Base-by-base conservation (phyloP, 805 yeast species). In the Blastobotrys americana region DNA sequence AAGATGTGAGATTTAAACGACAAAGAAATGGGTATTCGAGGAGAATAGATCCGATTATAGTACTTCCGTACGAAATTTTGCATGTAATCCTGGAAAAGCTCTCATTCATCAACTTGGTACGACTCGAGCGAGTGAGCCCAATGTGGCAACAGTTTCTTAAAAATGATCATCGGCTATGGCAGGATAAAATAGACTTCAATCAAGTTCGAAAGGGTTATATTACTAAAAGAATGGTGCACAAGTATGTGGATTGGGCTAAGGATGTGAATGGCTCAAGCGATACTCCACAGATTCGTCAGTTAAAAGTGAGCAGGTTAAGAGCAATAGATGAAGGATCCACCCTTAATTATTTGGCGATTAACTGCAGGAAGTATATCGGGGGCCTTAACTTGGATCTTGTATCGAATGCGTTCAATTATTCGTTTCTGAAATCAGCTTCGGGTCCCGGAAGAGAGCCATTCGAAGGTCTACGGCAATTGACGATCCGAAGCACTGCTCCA, bases 141-240 rank as follows among this genome's bases (percentile, higher is more conserved):
- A 35, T 10, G 42, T 15, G 34, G 44, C 42, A 18, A 43, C 45
- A 18, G 46, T 37, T 2, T 37, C 34, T 43, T 19, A 5, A n/a
- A n/a, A 15, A 33, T 8, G 28, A 40, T 33, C 16, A 13, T 33
- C 13, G 36, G 25, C 34, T 38, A 6, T 39, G 46, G 46, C 13
- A 16, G 18, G 34, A 21, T 16, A 20, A 17, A 13, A 40, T 40
- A n/a, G 39, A 41, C 18, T 34, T 41, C 10, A 16, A 34, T 10
- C 10, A 4, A 17, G 19, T 34, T 10, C 37, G 19, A 6, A 10
- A 10, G 16, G 20, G 20, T 4, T 16, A 34, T 5, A 10, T 34
- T 19, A 16, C n/a, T 3, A 34, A 16, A n/a, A 16, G 20, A 16
- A 34, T 16, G n/a, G 21, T 34, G n/a, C 16, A 34, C 20, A 16